Base-by-base conservation (phyloP, 768 basidiomycete genomes). In the Agrocybe praecox region DNA sequence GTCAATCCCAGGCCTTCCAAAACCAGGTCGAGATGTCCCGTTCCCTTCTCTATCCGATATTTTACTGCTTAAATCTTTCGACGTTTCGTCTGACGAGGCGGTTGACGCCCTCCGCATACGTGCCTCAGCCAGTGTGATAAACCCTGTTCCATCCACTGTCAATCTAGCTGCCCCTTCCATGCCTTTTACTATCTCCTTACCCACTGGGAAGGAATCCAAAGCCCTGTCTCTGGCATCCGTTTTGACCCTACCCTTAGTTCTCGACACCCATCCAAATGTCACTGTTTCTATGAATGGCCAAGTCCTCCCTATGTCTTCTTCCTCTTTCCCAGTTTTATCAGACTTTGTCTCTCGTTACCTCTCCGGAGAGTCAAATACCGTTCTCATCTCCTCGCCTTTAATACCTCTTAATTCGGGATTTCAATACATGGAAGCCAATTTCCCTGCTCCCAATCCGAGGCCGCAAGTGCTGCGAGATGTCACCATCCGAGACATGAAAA, bases 401-500 rank as follows among this genome's bases (percentile, higher is more conserved):
- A 64, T 87, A 52, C 81, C 86, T 0, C 0, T 68, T 87, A n/a
- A 63, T 86, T 52, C 81, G 86, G 0, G 75, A 68, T 33, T 65
- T 87, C 23, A 40, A 14, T 60, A 72, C 19, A 61, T 84, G 10
- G 64, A 79, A 23, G 74, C 82, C 17, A 69, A 74, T 1, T 93
- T 94, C 63, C 92, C 92, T 2, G 80, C 82, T 0, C 89, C 88
- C 1, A 68, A 76, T 46, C 84, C 85, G 5, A 80, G 77, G 22
- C 91, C 92, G 1, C 75, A 81, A 23, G 73, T 94, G 33, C 76
- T 94, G 14, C 82, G 82, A 12, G 76, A 90, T 60, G 86, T 94
- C 43, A 88, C 88, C 2, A 87, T 94, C 57, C 79, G 77, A 43
- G 80, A 89, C 64, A 93, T 94, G 92, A 83, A 81, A 63, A 65